Evolutionary conservation across 768 basidiomycete genomes (phyloP).

Genomic region (Russula sp.): DNA sequence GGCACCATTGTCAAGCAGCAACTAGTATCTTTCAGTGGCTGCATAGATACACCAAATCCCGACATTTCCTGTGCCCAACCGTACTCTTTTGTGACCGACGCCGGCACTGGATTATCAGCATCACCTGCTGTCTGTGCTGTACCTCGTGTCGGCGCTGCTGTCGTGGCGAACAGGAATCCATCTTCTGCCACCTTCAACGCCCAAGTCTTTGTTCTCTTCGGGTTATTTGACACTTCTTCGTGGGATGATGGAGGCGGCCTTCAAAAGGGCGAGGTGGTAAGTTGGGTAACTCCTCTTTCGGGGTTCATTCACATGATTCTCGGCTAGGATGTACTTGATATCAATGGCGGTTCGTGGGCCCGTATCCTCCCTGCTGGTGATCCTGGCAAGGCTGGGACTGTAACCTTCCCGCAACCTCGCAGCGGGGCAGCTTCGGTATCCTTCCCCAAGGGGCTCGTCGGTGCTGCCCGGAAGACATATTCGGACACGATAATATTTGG

Average conservation of each 20-base stretch:
- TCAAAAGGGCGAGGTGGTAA: constrained; percentile 66
- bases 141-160: constrained; percentile 51
- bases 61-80: constrained; percentile 52
- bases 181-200: constrained; percentile 50
- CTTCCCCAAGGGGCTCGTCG: constrained; percentile 49
- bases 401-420: constrained; percentile 58
- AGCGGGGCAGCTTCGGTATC: constrained; percentile 65
- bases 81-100: constrained; percentile 55
- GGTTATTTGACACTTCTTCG: constrained; percentile 52
- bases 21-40: constrained; percentile 58
- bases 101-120: constrained; percentile 43
- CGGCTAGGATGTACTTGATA: constrained; percentile 54
- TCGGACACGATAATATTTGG: constrained; percentile 78
- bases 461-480: constrained; percentile 39
- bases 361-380: constrained; percentile 73
- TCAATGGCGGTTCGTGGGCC: constrained; percentile 58
- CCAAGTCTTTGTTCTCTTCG: constrained; percentile 66
- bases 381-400: constrained; percentile 45
- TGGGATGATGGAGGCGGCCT: constrained; percentile 66
- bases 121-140: constrained; percentile 50
- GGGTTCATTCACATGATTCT: background rate
- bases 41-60: constrained; percentile 38
- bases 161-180: constrained; percentile 55
- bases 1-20: constrained; percentile 51
- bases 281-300: constrained; percentile 25